Evolutionary conservation across 176 grass and related monocot genomes (phyloP).

Genomic region (Ensete glaucum): DNA sequence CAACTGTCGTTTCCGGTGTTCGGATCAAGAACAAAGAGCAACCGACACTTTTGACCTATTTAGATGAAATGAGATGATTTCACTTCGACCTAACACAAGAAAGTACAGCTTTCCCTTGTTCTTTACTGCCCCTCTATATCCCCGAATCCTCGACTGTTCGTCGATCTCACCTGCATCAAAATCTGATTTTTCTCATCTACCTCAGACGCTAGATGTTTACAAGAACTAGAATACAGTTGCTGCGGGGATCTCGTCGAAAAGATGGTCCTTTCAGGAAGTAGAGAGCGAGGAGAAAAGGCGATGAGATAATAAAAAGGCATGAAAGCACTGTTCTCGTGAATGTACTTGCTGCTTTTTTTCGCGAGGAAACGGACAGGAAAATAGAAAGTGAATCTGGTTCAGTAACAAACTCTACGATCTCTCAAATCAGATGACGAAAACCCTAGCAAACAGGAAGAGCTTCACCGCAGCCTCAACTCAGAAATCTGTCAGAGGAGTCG

Average conservation of each 20-base stretch:
- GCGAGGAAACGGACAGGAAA: conserved; percentile 25
- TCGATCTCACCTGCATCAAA: neutral
- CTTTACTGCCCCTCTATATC: neutral
- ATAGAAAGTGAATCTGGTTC: conserved; percentile 3
- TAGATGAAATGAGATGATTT: neutral
- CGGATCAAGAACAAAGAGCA: neutral
- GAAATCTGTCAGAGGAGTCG: neutral
- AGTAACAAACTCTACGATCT: conserved; percentile 16
- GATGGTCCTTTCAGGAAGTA: conserved; percentile 4
- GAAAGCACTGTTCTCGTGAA: conserved; percentile 39
- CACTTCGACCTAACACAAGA: conserved; percentile 5
- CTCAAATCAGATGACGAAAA: neutral
- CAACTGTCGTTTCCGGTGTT: conserved; percentile 6
- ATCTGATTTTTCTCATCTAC: neutral
- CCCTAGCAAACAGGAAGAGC: conserved; percentile 2
- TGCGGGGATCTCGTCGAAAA: neutral
- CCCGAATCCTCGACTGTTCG: neutral
- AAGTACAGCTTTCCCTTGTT: neutral
- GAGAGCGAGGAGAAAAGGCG: neutral
- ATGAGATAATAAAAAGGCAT: conserved; percentile 12
- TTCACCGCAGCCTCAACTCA: neutral
- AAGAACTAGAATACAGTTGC: neutral
- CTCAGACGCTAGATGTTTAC: too few species aligned
- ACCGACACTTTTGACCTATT: conserved; percentile 18
- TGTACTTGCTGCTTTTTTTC: conserved; percentile 23